phyloP scores from a whole-genome alignment of 306 rosid genomes.

The Potentilla sterilis region DNA sequence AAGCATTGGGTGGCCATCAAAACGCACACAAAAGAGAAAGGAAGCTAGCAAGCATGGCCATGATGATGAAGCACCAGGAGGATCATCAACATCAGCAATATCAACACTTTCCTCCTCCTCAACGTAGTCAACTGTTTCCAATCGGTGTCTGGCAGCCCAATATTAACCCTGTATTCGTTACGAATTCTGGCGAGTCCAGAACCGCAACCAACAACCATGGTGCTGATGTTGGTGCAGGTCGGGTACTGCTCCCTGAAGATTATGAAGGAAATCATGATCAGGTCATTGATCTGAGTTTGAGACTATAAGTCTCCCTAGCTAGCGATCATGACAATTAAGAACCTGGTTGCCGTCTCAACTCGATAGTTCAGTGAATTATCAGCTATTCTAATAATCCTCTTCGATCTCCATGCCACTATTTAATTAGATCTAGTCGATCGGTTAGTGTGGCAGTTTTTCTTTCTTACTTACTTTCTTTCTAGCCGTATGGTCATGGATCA shows the following conservation, averaged over 20 bases:
- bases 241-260: not conserved
- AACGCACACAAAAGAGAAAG: slow-evolving; percentile 40
- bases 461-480: too few relatives aligned
- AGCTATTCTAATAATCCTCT: not conserved
- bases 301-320: slow-evolving; percentile 17
- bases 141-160: not conserved
- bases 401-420: not conserved
- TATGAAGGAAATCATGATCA: slow-evolving; percentile 11
- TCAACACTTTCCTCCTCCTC: not conserved
- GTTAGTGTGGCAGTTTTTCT: not conserved
- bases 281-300: slow-evolving; percentile 31
- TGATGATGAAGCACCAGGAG: not conserved
- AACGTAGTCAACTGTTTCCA: not conserved
- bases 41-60: slow-evolving; percentile 23
- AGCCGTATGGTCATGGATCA: too few relatives aligned
- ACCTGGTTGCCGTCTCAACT: not conserved
- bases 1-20: slow-evolving; percentile 45
- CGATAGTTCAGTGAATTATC: not conserved
- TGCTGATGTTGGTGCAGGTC: not conserved
- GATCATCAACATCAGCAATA: not conserved
- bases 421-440: not conserved
- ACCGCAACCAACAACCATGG: not conserved
- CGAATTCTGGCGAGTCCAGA: not conserved
- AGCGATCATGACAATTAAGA: not conserved
- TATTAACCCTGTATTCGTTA: slow-evolving; percentile 3